These are phyloP conservation scores for Diversispora epigaea DNA, from an alignment of 192 early-diverging fungal species.

Conservation along the genomic window DNA sequence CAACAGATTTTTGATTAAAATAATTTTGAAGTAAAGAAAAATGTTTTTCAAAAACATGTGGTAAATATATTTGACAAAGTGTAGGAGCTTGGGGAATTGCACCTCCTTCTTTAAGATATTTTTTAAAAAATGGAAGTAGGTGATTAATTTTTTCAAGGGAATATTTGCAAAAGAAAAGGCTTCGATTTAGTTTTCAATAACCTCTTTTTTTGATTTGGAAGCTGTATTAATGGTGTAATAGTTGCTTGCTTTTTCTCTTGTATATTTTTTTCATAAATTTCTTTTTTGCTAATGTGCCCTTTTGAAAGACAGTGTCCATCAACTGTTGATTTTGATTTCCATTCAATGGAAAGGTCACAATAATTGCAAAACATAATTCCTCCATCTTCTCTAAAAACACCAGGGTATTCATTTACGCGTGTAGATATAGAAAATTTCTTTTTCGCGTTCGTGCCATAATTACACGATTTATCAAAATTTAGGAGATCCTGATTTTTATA, in stretches of 20 bases:
- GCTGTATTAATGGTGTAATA: neutral
- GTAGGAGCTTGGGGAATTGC: neutral
- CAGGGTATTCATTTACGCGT: neutral
- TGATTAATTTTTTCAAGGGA: constrained; percentile 12
- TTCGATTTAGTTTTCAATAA: constrained; percentile 1
- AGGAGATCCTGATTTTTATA: too few species aligned
- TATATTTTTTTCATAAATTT: constrained; percentile 7
- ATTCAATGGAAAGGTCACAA: constrained; percentile 9
- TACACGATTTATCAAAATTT: neutral
- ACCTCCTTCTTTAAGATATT: constrained; percentile 11
- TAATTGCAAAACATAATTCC: constrained; percentile 15
- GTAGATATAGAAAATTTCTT: neutral
- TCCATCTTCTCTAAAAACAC: too few species aligned
- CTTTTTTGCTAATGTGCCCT: neutral
- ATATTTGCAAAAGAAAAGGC: constrained; percentile 1
- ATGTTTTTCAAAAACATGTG: too few species aligned
- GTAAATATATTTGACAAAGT: too few species aligned
- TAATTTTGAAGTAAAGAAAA: too few species aligned
- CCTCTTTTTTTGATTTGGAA: constrained; percentile 10
- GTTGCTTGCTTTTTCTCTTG: neutral
- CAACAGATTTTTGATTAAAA: too few species aligned
- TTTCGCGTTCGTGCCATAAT: neutral
- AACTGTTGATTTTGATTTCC: neutral
- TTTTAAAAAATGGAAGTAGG: constrained; percentile 16
- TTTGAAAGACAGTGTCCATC: neutral